phyloP scores from a whole-genome alignment of 225 moss, liverwort and hornwort genomes.

The Bryoerythrophyllum caledonicum region DNA sequence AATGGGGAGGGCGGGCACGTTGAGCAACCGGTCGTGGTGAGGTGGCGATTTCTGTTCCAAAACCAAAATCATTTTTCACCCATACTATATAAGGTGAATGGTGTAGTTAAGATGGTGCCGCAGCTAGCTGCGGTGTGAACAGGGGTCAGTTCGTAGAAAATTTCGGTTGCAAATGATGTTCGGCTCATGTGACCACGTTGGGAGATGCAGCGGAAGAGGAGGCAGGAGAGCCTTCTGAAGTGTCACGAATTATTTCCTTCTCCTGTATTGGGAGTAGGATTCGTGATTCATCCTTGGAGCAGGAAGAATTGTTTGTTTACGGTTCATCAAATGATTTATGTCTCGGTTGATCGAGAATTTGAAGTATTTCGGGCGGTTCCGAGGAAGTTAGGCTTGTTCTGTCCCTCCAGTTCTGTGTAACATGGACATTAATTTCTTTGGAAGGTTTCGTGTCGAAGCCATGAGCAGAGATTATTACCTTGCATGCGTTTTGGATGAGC shows the following conservation, averaged over 20 bases:
- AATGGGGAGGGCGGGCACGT: no score
- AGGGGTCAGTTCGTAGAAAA: background rate
- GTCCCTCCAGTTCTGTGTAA: background rate
- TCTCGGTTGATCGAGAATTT: background rate
- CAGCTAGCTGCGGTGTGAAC: conserved; percentile 22
- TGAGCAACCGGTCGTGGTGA: no score
- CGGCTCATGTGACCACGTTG: conserved; percentile 2
- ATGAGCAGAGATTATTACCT: background rate
- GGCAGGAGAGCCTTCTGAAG: background rate
- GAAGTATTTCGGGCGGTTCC: conserved; percentile 8
- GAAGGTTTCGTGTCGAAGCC: background rate
- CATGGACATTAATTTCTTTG: no score
- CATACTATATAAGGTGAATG: no score
- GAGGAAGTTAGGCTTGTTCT: conserved; percentile 4
- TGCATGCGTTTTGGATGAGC: background rate
- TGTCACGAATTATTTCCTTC: no score
- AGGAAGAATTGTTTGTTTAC: background rate
- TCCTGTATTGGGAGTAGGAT: background rate
- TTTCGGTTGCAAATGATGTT: conserved; percentile 36
- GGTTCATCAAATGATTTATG: background rate
- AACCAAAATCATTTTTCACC: no score
- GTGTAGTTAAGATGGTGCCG: background rate
- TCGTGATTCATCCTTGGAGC: background rate
- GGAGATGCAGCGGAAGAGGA: conserved; percentile 14
- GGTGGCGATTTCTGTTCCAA: no score